Evolutionary conservation across 352 stramenopile genomes (phyloP).

Genomic region (Peronospora farinosa): DNA sequence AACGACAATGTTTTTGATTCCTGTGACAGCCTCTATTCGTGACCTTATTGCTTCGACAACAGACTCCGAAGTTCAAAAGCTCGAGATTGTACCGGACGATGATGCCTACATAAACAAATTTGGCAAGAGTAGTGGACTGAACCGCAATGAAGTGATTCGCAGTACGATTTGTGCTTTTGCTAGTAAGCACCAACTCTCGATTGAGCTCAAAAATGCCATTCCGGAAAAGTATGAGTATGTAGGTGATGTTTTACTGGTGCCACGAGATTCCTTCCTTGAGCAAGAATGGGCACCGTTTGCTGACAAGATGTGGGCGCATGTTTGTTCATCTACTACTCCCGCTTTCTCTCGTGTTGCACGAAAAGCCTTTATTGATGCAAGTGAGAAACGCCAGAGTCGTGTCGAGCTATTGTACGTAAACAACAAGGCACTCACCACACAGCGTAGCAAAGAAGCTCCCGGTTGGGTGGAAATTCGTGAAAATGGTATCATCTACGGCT

Average conservation of each 20-base stretch:
- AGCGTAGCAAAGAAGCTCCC: conserved; percentile 26
- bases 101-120: conserved; percentile 74
- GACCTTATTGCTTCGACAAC: conserved; percentile 18
- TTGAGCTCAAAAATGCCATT: conserved; percentile 29
- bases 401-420: conserved; percentile 68
- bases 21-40: conserved; percentile 41
- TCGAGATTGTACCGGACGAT: conserved; percentile 44
- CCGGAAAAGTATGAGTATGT: conserved; percentile 79
- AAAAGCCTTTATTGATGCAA: conserved; percentile 72
- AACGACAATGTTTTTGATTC: conserved; percentile 50
- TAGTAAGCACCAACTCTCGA: conserved; percentile 36
- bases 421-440: conserved; percentile 29
- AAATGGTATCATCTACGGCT: conserved; percentile 92
- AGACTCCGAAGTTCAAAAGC: conserved; percentile 26
- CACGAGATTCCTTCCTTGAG: conserved; percentile 57
- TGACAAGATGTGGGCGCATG: conserved; percentile 55
- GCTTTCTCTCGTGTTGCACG: conserved; percentile 66
- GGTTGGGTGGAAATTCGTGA: conserved; percentile 88
- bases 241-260: conserved; percentile 61
- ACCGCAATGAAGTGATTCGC: conserved; percentile 67
- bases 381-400: conserved; percentile 76
- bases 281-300: conserved; percentile 47
- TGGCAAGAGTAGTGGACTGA: conserved; percentile 58
- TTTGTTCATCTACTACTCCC: conserved; percentile 48
- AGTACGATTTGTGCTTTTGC: conserved; percentile 51